Percentiles rank a stretch among this genome's conserved stretches.
Conservation (phyloP, 2,329 filamentous ascomycete genomes). For the Hypoxylon sp. region DNA sequence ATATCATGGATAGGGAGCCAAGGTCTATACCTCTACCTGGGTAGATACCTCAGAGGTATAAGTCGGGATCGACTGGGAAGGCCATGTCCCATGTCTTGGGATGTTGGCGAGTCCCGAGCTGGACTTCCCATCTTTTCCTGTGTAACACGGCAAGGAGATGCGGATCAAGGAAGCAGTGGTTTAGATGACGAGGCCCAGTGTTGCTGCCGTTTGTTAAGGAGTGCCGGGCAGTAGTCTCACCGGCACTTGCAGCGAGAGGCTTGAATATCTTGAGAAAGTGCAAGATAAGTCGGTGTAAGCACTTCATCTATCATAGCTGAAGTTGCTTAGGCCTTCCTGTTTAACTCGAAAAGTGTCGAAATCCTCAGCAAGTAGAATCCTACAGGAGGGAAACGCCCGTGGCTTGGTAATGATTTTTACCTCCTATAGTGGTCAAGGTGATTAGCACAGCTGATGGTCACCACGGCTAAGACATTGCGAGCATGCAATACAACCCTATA, state of each 20-base stretch:
- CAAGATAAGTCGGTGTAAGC: neutral
- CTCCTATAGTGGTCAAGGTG: neutral
- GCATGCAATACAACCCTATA: neutral
- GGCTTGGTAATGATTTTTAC: neutral
- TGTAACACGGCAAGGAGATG: slow-evolving; percentile 20
- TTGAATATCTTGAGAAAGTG: slow-evolving; percentile 5
- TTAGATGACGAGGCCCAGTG: neutral
- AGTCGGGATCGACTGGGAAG: neutral
- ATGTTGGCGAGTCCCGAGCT: slow-evolving; percentile 2
- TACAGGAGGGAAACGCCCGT: neutral
- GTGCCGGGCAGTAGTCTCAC: neutral
- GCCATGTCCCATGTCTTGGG: slow-evolving; percentile 7
- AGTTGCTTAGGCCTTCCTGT: slow-evolving; percentile 4
- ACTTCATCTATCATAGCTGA: neutral
- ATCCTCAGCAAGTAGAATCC: neutral
- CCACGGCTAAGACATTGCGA: neutral
- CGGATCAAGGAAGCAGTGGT: neutral
- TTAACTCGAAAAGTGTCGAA: neutral
- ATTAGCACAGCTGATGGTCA: neutral
- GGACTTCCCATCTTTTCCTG: slow-evolving; percentile 5
- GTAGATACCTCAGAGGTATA: no score
- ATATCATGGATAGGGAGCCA: neutral
- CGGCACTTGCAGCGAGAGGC: slow-evolving; percentile 2
- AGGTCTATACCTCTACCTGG: neutral
- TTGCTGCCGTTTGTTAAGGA: neutral